Percentiles rank a stretch among this genome's conserved stretches.
Conservation (phyloP, 257 asterid genomes). For the Paulownia fortunei region DNA sequence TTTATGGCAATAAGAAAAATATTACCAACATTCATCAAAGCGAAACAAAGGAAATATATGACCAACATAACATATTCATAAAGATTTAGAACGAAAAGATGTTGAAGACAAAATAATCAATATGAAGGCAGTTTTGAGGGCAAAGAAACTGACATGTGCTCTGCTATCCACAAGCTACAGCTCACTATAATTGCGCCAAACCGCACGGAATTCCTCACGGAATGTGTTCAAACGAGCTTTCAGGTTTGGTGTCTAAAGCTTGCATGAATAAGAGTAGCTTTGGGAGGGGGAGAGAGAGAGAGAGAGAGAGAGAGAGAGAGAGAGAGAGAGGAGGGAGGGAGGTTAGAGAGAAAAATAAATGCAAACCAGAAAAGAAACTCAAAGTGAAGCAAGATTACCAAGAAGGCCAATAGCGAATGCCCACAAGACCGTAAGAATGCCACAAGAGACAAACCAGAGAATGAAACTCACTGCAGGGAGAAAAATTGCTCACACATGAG, state of each 20-base stretch:
- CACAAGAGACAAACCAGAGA: constrained; percentile 90
- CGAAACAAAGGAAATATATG: not conserved
- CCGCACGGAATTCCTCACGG: constrained; percentile 96
- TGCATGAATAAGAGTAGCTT: constrained; percentile 87
- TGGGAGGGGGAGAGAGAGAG: constrained; percentile 37
- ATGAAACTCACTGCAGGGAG: constrained; percentile 69
- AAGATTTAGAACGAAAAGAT: not conserved
- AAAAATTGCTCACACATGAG: constrained; percentile 7
- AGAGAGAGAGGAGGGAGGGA: no score
- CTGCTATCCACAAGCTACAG: constrained; percentile 53
- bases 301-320: not conserved
- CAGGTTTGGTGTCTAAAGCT: constrained; percentile 94
- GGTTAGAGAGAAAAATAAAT: constrained; percentile 14
- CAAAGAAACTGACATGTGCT: constrained; percentile 39
- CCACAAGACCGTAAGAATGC: constrained; percentile 65
- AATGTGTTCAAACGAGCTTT: constrained; percentile 97
- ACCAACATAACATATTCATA: not conserved
- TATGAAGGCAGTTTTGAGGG: constrained; percentile 26
- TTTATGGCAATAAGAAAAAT: constrained; percentile 1
- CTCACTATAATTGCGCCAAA: constrained; percentile 96
- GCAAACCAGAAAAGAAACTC: constrained; percentile 15
- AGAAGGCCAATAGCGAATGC: constrained; percentile 75
- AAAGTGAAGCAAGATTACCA: constrained; percentile 56
- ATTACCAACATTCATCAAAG: no score
- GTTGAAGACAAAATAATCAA: not conserved